A percentile compares a stretch with the other conserved stretches of the same genome.
phyloP scores from a whole-genome alignment of 1,139 yeast genomes.

The Blastobotrys capitulatus region DNA sequence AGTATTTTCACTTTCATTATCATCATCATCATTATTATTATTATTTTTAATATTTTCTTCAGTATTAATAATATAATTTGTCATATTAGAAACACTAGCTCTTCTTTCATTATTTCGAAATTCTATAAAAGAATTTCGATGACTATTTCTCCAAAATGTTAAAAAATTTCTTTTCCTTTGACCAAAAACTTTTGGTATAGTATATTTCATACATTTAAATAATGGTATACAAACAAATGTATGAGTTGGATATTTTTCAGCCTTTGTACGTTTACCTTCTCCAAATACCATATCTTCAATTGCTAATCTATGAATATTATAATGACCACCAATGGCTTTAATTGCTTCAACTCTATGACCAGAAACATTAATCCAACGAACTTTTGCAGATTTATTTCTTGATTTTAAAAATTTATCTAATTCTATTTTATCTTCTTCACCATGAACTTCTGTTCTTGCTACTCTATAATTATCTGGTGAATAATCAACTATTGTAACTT shows the following conservation, averaged over 20 bases:
- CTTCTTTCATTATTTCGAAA: constrained; percentile 4
- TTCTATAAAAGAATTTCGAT: constrained; percentile 8
- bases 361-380: constrained; percentile 51
- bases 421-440: constrained; percentile 13
- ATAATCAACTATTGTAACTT: constrained; percentile 46
- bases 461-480: constrained; percentile 38
- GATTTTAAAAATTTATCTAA: constrained; percentile 20
- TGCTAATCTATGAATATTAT: constrained; percentile 44
- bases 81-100: constrained; percentile 1
- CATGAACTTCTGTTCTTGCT: constrained; percentile 31
- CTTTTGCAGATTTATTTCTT: constrained; percentile 44
- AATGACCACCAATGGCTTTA: constrained; percentile 37
- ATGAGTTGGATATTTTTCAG: constrained; percentile 45
- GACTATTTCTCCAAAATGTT: constrained; percentile 1
- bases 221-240: constrained; percentile 48
- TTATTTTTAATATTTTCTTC: background rate
- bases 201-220: constrained; percentile 29
- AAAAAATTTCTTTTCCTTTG: constrained; percentile 1
- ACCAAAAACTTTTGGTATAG: background rate
- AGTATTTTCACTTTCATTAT: background rate
- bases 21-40: background rate
- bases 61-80: background rate
- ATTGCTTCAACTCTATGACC: constrained; percentile 54
- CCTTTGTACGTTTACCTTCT: constrained; percentile 48
- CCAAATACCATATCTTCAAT: constrained; percentile 55